Conservation (phyloP, 306 rosid species). For the Echinosophora koreensis region DNA sequence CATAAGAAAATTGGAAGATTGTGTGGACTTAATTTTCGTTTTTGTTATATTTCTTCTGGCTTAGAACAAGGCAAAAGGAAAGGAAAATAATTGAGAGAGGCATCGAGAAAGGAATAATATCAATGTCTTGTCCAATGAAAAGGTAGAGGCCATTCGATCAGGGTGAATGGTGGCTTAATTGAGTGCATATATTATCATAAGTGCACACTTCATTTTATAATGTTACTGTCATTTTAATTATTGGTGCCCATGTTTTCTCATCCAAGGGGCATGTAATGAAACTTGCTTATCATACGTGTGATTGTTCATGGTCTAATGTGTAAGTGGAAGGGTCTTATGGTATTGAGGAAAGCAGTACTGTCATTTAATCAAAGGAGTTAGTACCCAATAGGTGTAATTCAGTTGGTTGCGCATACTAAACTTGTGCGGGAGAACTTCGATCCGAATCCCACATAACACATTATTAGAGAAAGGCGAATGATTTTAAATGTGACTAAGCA, state of each 20-base stretch:
- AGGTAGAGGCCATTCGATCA: background rate
- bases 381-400: too few species aligned
- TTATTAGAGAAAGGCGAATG: too few species aligned
- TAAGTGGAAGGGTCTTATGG: background rate
- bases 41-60: constrained; percentile 7
- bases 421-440: too few species aligned
- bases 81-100: background rate
- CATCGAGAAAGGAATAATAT: background rate
- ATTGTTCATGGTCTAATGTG: background rate
- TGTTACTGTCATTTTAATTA: constrained; percentile 33
- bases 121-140: background rate
- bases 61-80: background rate
- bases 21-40: constrained; percentile 22
- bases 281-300: background rate
- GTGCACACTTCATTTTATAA: constrained; percentile 8
- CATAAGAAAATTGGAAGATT: constrained; percentile 25
- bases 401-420: too few species aligned
- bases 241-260: background rate
- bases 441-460: too few species aligned
- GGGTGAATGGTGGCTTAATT: background rate
- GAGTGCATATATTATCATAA: constrained; percentile 35
- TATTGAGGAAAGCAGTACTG: too few species aligned
- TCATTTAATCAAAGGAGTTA: too few species aligned
- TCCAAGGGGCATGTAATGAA: background rate
- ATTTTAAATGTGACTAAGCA: too few species aligned